These are phyloP conservation scores for Endothia cerciana DNA, from an alignment of 2,329 filamentous ascomycete species.

Conservation along the genomic window DNA sequence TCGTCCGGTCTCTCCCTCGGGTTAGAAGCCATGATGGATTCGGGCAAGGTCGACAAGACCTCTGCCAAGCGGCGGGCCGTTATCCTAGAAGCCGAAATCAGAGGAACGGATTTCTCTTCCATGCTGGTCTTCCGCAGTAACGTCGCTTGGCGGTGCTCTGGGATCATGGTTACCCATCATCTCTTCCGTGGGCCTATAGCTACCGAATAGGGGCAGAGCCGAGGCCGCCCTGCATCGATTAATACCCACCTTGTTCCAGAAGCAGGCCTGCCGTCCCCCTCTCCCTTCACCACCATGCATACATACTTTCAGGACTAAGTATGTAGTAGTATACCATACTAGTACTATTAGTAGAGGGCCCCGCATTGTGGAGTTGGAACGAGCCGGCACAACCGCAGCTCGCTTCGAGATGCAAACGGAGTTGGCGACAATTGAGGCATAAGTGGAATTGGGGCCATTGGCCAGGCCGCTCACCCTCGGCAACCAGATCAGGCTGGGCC, in stretches of 20 bases:
- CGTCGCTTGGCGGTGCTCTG: background rate
- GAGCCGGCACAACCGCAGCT: background rate
- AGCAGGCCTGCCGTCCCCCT: background rate
- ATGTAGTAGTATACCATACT: too few relatives aligned
- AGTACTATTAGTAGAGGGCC: background rate
- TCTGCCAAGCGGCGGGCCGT: too few relatives aligned
- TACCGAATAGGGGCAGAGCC: background rate
- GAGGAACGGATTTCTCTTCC: background rate
- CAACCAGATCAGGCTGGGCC: background rate
- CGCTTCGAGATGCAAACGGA: background rate
- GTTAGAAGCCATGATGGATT: background rate
- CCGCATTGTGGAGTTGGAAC: background rate
- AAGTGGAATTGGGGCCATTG: background rate
- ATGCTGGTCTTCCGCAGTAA: background rate
- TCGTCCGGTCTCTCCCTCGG: background rate
- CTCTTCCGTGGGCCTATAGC: background rate
- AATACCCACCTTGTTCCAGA: background rate
- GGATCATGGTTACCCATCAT: background rate
- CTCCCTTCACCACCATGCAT: background rate
- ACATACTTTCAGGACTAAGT: too few relatives aligned
- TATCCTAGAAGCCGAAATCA: background rate
- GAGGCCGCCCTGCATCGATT: background rate
- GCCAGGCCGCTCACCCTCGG: too few relatives aligned
- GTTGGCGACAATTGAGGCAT: background rate
- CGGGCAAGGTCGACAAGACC: background rate